A percentile compares a stretch with the other conserved stretches of the same genome.
Evolutionary conservation across 768 basidiomycete species (phyloP).

Genomic region (Russula foetens): DNA sequence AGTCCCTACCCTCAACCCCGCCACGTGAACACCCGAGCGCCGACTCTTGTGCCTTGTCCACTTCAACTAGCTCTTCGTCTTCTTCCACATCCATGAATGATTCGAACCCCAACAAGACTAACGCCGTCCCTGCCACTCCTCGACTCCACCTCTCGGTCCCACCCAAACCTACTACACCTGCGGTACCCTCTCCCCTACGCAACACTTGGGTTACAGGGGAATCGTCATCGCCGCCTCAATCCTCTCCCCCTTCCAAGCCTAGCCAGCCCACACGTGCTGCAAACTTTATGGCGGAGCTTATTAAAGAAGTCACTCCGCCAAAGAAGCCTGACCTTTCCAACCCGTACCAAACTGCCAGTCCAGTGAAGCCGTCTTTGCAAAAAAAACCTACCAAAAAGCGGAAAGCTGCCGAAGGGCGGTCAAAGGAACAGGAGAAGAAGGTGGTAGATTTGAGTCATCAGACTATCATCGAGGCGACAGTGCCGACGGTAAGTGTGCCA

Average conservation of each 20-base stretch:
- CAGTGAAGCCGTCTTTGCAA: conserved; percentile 37
- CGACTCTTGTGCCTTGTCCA: conserved; percentile 6
- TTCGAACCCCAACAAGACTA: conserved; percentile 14
- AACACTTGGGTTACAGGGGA: conserved; percentile 56
- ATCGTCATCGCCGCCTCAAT: conserved; percentile 28
- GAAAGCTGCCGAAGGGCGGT: conserved; percentile 24
- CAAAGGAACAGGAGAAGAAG: conserved; percentile 21
- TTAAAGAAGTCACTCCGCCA: conserved; percentile 59
- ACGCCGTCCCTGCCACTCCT: conserved; percentile 17
- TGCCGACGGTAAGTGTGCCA: conserved; percentile 48
- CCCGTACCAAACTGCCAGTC: conserved; percentile 69
- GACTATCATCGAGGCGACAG: conserved; percentile 67
- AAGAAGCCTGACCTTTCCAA: conserved; percentile 63
- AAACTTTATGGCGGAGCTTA: conserved; percentile 57
- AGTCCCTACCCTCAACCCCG: conserved; percentile 12
- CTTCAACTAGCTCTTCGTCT: conserved; percentile 10
- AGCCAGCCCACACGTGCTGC: conserved; percentile 57
- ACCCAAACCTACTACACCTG: conserved; percentile 51
- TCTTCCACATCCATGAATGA: conserved; percentile 14
- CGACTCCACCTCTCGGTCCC: conserved; percentile 23
- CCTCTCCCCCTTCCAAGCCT: conserved; percentile 21
- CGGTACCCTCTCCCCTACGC: conserved; percentile 64
- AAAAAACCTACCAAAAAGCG: conserved; percentile 24
- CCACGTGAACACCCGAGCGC: conserved; percentile 7
- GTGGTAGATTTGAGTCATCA: conserved; percentile 39